A percentile compares a stretch with the other conserved stretches of the same genome.
Conservation (phyloP, 1,284 basidiomycete species). For the Ustilago nuda region DNA sequence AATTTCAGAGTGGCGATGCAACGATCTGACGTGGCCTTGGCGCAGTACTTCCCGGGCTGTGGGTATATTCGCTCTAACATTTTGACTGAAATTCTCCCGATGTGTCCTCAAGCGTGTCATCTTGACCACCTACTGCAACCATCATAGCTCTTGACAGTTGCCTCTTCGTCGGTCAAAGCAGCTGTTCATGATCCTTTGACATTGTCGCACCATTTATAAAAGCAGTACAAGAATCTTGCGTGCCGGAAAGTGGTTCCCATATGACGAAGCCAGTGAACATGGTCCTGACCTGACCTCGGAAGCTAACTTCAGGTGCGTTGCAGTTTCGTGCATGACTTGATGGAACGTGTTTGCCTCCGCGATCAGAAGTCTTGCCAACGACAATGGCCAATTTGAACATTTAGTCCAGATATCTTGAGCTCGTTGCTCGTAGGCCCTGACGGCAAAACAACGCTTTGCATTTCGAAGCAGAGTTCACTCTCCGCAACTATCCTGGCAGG, state of each 20-base stretch:
- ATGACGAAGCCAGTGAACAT: no score
- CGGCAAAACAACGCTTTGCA: conserved; percentile 10
- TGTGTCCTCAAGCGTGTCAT: neutral
- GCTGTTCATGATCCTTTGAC: no score
- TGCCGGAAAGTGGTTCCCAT: no score
- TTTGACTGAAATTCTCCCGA: neutral
- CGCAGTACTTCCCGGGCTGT: neutral
- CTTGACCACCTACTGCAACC: neutral
- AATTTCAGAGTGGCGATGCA: conserved; percentile 13
- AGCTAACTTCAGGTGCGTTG: neutral
- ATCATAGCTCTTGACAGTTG: no score
- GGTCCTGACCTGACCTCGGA: neutral
- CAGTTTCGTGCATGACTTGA: neutral
- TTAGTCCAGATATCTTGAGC: neutral
- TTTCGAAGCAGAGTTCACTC: neutral
- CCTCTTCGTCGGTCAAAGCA: no score
- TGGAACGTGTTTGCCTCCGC: conserved; percentile 13
- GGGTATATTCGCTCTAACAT: neutral
- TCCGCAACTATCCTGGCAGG: neutral
- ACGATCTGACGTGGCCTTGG: conserved; percentile 33
- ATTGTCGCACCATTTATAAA: neutral
- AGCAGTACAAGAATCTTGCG: no score
- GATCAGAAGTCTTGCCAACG: neutral
- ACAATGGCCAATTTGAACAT: neutral
- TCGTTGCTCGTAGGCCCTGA: neutral